Evolutionary conservation across 2,329 filamentous ascomycete species (phyloP).

Genomic region (Colletotrichum caudatum): DNA sequence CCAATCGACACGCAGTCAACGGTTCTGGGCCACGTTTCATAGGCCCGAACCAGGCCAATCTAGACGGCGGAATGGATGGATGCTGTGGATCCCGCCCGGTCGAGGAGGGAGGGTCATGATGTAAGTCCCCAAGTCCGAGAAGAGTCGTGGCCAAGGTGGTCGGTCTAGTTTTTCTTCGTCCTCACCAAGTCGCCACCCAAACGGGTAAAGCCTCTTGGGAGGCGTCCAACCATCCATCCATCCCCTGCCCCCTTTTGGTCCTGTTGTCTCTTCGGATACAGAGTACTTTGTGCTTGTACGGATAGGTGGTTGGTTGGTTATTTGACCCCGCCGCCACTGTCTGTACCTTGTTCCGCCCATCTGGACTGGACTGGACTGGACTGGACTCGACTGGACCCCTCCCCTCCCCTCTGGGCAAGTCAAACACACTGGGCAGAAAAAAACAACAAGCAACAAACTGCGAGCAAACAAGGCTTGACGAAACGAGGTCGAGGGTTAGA

Average conservation of each 20-base stretch:
- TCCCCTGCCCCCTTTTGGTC: not conserved
- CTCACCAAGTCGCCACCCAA: not conserved
- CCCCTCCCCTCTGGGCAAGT: no score
- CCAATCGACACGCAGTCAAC: not conserved
- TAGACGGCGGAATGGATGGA: not conserved
- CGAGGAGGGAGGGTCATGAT: not conserved
- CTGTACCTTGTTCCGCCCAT: not conserved
- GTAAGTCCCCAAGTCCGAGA: not conserved
- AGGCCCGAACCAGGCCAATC: not conserved
- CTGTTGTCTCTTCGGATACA: not conserved
- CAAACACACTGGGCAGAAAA: not conserved
- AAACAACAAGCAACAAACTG: not conserved
- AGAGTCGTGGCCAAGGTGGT: not conserved
- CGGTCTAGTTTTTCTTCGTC: not conserved
- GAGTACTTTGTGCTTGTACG: no score
- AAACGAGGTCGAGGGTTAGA: constrained; percentile 4
- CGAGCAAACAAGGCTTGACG: not conserved
- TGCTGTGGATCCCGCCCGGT: not conserved
- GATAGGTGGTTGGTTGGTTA: not conserved
- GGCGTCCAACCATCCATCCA: not conserved
- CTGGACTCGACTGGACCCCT: no score
- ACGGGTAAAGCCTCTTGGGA: not conserved
- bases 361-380: not conserved
- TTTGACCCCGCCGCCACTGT: not conserved
- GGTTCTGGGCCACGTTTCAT: not conserved